Base-by-base conservation (phyloP, 768 basidiomycete genomes). In the Pleurotus cornucopiae region DNA sequence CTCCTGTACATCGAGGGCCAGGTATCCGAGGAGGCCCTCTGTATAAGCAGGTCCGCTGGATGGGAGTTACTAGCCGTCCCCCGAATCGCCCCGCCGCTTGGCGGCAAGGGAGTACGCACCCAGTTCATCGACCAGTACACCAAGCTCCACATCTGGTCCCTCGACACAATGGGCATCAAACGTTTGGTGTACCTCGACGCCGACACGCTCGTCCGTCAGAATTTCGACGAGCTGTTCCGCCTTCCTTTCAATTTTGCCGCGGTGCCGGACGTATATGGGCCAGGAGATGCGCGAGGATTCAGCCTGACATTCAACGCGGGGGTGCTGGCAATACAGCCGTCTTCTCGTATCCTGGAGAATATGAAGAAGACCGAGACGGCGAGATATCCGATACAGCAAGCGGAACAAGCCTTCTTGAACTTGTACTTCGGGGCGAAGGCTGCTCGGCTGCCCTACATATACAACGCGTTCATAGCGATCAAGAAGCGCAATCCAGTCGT, bases 111-210 rank as follows among this genome's bases (percentile, higher is more conserved):
- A 6, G 61, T 74, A 25, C 60, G 69, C 61, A 44, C 58, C 39
- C 71, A 69, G 49, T 75, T 73, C 61, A 25, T 62, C 37, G 77
- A 77, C 62, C 72, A 75, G 52, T 77, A 74, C 68, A 76, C 77
- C 7, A 77, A 76, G 56, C 67, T 77, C 4, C 66, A 65, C 37
- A 65, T 77, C 4, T 78, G 77, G 77, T 63, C 63, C 40, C 62
- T 77, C 34, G 69, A 71, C 48, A 49, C 51, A 46, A 49, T 64
- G 1, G 69, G 73, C 41, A 61, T 73, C 57, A 55, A 65, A 30
- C 46, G 62, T 37, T 66, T 70, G 11, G 68, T 77, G 21, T 76
- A 77, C 61, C 66, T 77, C 55, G 71, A 74, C 60, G 69, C 71
- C n/a, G 75, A 78, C 65, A 76, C 73, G 9, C 70, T 76, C 59